phyloP scores from a whole-genome alignment of 345 rosid genomes.

The Citrus reticulata region DNA sequence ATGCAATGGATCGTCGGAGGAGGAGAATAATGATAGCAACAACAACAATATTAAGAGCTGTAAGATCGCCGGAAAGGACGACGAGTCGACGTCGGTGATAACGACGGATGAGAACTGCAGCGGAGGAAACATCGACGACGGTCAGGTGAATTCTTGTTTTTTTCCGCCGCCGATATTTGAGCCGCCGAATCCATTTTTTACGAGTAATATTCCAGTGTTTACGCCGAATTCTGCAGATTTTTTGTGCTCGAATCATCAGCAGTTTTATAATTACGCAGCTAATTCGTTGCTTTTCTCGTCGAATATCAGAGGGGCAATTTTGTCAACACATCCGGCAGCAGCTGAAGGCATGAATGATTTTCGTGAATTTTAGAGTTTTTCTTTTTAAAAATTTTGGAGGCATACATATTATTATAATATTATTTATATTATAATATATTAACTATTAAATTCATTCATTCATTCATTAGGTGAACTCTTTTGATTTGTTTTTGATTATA shows the following conservation, averaged over 20 bases:
- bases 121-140: slow-evolving; percentile 33
- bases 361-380: slow-evolving; percentile 26
- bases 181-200: slow-evolving; percentile 32
- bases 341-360: slow-evolving; percentile 39
- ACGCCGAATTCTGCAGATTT: slow-evolving; percentile 44
- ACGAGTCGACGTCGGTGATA: slow-evolving; percentile 68
- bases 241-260: slow-evolving; percentile 44
- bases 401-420: neutral
- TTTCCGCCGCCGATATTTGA: slow-evolving; percentile 36
- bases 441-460: neutral
- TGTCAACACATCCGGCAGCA: slow-evolving; percentile 36
- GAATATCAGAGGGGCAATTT: slow-evolving; percentile 43
- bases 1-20: neutral
- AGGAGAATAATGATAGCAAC: neutral
- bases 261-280: slow-evolving; percentile 30
- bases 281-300: slow-evolving; percentile 49
- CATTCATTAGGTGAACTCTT: neutral
- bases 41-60: neutral
- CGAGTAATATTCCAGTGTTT: slow-evolving; percentile 40
- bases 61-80: slow-evolving; percentile 26
- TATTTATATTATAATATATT: neutral
- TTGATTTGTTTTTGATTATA: neutral
- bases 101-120: slow-evolving; percentile 52
- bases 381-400: neutral
- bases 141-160: slow-evolving; percentile 53